phyloP scores from a whole-genome alignment of 2,329 filamentous ascomycete species.

The Fusarium concolor region DNA sequence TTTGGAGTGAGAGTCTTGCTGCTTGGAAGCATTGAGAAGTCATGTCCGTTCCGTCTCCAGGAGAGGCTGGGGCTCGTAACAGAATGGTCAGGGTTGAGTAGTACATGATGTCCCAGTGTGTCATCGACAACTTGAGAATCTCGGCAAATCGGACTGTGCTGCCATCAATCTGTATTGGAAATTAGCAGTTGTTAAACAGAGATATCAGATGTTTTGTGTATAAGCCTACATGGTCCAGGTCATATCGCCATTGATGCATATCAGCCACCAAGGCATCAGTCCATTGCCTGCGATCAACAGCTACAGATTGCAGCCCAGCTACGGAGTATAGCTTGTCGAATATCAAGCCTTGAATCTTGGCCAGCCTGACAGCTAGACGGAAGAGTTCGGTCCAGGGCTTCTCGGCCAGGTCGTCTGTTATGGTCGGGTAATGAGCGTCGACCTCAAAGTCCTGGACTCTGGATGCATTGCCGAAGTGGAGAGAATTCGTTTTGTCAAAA shows the following conservation, averaged over 20 bases:
- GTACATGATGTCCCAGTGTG: conserved; percentile 40
- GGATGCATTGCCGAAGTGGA: conserved; percentile 28
- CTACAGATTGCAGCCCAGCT: conserved; percentile 1
- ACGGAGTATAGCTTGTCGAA: conserved; percentile 32
- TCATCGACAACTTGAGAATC: conserved; percentile 10
- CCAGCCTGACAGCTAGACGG: conserved; percentile 18
- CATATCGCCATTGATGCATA: conserved; percentile 24
- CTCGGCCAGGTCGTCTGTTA: conserved; percentile 9
- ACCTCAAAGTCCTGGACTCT: conserved; percentile 37
- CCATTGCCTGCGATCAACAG: conserved; percentile 10
- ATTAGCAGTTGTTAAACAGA: background rate
- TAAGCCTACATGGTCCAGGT: conserved; percentile 16
- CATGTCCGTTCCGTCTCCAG: conserved; percentile 19
- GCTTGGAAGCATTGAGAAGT: conserved; percentile 34
- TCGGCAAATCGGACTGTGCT: conserved; percentile 12
- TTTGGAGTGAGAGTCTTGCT: conserved; percentile 21
- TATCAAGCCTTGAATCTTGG: conserved; percentile 23
- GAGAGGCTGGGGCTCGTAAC: conserved; percentile 22
- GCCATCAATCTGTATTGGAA: conserved; percentile 4
- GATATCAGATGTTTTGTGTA: fast-evolving
- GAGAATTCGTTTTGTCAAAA: conserved; percentile 32
- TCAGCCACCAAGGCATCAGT: conserved; percentile 18
- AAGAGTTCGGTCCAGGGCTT: conserved; percentile 29
- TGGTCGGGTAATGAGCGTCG: conserved; percentile 16
- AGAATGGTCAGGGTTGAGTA: conserved; percentile 35